Evolutionary conservation across 352 stramenopile genomes (phyloP), one percentile per base, ranked within the genome.

Genomic region (Phytophthora pisi): DNA sequence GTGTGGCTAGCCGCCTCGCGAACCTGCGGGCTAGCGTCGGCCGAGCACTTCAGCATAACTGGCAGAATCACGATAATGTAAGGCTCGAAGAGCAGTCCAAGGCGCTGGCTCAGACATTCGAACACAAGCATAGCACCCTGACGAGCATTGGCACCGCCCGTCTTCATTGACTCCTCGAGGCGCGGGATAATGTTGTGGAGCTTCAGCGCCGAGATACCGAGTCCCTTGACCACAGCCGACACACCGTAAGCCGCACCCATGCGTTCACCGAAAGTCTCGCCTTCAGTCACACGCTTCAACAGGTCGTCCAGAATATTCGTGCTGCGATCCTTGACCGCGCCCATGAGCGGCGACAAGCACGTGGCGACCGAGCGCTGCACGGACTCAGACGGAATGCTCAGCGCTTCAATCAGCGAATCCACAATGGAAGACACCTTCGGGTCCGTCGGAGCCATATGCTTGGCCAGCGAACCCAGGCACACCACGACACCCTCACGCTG

Each of bases 21-120:
- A 15, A 99, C 98, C 68, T 98, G 82, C 53, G 98, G 94, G 63
- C 91, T 99, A 34, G 85, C 86, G 60, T 99, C 97, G 43, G 93
- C 96, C 69, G 99, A 99, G 65, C 92, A 98, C 77, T 98, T 98
- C 42, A 99, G 89, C 70, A 99, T 90, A 46, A 98, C 91, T 11
- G 98, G 97, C 18, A 99, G 76, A n/a, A 99, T 97, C 8, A 98
- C 93, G 52, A 99, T 99, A 46, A 99, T 93, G 67, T 96, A 96
- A 30, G 89, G 89, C 66, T 99, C 98, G 68, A 99, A 99, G 20
- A 99, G 88, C 55, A 99, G 88, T 18, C 96, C 97, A 0, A 99
- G 86, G 7, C 93, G 86, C 51, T 93, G 83, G 66, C 97, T 99
- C 45, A 99, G 78, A 30, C 97, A 97, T 78, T 99, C 97, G 55